These are phyloP conservation scores for Rutidosis leptorrhynchoides DNA, from an alignment of 129 eudicot species.

Conservation along the genomic window DNA sequence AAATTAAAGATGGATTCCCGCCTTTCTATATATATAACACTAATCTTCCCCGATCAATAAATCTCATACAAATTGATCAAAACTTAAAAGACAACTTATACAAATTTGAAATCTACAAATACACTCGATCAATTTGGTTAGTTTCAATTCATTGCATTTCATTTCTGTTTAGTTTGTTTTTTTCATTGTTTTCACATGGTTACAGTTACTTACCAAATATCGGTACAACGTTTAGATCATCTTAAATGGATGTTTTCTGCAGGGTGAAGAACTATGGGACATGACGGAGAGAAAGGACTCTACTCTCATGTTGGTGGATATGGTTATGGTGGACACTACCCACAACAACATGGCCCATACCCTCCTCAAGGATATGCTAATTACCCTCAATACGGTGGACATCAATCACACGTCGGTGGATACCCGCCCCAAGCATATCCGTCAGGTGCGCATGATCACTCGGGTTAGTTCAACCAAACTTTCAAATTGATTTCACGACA, in stretches of 20 bases:
- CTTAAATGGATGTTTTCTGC: too few relatives aligned
- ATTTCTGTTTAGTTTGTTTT: too few relatives aligned
- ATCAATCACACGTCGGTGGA: conserved; percentile 20
- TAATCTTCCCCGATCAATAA: neutral
- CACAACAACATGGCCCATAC: conserved; percentile 38
- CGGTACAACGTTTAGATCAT: too few relatives aligned
- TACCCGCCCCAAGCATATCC: conserved; percentile 28
- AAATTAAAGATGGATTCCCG: conserved; percentile 15
- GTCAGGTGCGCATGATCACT: too few relatives aligned
- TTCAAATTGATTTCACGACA: too few relatives aligned
- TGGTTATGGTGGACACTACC: conserved; percentile 33
- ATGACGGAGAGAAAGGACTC: conserved; percentile 53
- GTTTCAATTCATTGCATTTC: too few relatives aligned
- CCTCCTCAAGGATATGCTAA: conserved; percentile 33
- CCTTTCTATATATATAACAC: conserved; percentile 29
- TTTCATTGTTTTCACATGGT: too few relatives aligned
- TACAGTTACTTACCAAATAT: too few relatives aligned
- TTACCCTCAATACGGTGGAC: conserved; percentile 35
- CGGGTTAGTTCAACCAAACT: too few relatives aligned
- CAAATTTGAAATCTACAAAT: neutral
- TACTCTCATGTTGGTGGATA: conserved; percentile 48
- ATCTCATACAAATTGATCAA: conserved; percentile 8
- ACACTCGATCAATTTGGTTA: conserved; percentile 20
- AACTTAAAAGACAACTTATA: too few relatives aligned
- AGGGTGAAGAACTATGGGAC: conserved; percentile 26